These are phyloP conservation scores for Ambrosiella beaveri DNA, from an alignment of 2,329 filamentous ascomycete species.

Conservation along the genomic window DNA sequence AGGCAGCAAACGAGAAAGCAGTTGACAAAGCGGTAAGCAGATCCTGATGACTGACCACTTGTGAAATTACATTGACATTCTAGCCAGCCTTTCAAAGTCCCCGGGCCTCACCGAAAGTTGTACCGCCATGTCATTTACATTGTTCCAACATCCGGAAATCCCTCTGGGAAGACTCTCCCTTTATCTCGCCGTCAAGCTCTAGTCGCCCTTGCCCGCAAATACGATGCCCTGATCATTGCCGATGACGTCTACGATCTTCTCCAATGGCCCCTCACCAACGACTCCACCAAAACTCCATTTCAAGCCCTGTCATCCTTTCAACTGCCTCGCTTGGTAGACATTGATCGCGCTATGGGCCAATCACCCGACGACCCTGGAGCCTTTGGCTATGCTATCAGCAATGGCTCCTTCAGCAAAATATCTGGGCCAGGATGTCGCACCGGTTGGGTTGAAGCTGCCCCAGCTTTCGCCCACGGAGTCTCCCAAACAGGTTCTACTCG, in stretches of 20 bases:
- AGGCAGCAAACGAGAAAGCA: slow-evolving; percentile 18
- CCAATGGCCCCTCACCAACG: slow-evolving; percentile 45
- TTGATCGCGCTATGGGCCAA: slow-evolving; percentile 52
- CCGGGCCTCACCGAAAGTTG: slow-evolving; percentile 48
- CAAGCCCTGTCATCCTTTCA: slow-evolving; percentile 25
- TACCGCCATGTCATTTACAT: slow-evolving; percentile 81
- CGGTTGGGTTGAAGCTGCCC: slow-evolving; percentile 70
- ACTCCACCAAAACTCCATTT: slow-evolving; percentile 3
- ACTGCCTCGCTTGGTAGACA: slow-evolving; percentile 61
- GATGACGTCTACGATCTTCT: slow-evolving; percentile 94
- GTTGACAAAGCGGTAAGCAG: slow-evolving; percentile 9
- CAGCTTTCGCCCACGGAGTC: slow-evolving; percentile 33
- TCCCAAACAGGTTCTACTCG: slow-evolving; percentile 35
- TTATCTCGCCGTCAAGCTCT: slow-evolving; percentile 47
- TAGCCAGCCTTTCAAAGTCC: slow-evolving; percentile 32
- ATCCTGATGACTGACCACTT: neutral
- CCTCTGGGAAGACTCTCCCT: slow-evolving; percentile 69
- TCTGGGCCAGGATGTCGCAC: slow-evolving; percentile 64
- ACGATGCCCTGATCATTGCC: slow-evolving; percentile 66
- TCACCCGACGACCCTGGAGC: slow-evolving; percentile 23
- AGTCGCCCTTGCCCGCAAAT: slow-evolving; percentile 57
- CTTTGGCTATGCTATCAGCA: slow-evolving; percentile 71
- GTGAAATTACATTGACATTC: neutral
- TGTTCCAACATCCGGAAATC: slow-evolving; percentile 80
- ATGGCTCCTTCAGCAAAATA: slow-evolving; percentile 83